Evolutionary conservation across 768 basidiomycete genomes (phyloP).

Genomic region (Hypholoma sublateritium): DNA sequence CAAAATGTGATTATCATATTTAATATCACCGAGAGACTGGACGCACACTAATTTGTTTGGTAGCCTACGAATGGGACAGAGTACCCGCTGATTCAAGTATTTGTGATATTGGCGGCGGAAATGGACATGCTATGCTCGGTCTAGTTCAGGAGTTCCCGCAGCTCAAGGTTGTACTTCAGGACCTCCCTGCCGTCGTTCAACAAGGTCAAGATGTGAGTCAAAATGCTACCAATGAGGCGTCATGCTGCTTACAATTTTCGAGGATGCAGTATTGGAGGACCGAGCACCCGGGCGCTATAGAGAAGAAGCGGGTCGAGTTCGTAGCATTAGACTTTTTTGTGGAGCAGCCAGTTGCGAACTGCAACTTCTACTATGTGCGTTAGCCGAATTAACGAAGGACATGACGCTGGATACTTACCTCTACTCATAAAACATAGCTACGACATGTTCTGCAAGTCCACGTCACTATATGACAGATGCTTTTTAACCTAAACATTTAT

Average conservation of each 20-base stretch:
- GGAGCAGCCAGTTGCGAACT: not conserved
- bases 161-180: constrained; percentile 38
- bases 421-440: not conserved
- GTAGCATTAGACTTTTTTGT: not conserved
- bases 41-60: not conserved
- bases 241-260: no score
- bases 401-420: no score
- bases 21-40: not conserved
- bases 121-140: constrained; percentile 32
- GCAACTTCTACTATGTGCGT: constrained; percentile 5
- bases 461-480: not conserved
- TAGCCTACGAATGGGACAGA: constrained; percentile 37
- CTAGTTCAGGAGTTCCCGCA: constrained; percentile 32
- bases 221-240: no score
- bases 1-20: constrained; percentile 2
- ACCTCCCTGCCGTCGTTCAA: constrained; percentile 28
- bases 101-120: constrained; percentile 35
- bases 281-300: no score
- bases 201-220: constrained; percentile 16
- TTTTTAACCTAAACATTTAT: not conserved
- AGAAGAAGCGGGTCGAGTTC: not conserved
- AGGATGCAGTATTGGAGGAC: no score
- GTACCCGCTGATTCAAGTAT: constrained; percentile 26
- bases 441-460: constrained; percentile 3
- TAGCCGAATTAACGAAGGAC: no score